Base-by-base conservation (phyloP, 2,329 filamentous ascomycete genomes). In the Teratosphaeria gauchensis region DNA sequence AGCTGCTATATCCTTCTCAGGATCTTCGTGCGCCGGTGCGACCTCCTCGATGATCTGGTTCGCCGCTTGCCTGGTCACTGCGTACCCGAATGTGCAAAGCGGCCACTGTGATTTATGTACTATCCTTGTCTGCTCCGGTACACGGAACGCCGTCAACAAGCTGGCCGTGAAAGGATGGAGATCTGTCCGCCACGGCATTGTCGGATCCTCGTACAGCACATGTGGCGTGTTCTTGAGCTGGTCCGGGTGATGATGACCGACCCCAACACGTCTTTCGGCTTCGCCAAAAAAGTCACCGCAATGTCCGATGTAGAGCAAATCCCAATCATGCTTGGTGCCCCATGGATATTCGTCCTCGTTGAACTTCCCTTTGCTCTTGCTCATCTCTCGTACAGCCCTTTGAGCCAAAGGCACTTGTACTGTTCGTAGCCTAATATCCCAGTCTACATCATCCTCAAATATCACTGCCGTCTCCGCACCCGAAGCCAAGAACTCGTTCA, bases 401-500 rank as follows among this genome's bases (percentile, higher is more conserved):
- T 63, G 63, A 14, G 62, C 59, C 46, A 63, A 68, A 2, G 74
- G 74, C 12, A 75, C 64, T 57, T 76, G 74, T 12, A 71, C 58
- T 57, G 70, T 74, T 58, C 72, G 71, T 30, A 77, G 69, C n/a
- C 72, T 72, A 32, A 77, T 73, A 61, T 76, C 74, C 73, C 73
- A 77, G 58, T 77, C 75, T 31, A 76, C 73, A 60, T 77, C 75
- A 64, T 77, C 75, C 65, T 77, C 75, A 38, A 77, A 71, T 21
- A 77, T 74, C 56, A 77, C 67, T 1, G 74, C 75, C 1, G 74
- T 76, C 62, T 76, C 73, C 14, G 71, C 66, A 46, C 70, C 73
- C 32, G 73, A 75, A 5, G 71, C 67, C 24, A 76, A 65, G 63
- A 77, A 77, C 66, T 72, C 75, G 59, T 57, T 46, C 56, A 65